Evolutionary conservation across 768 basidiomycete species (phyloP).

Genomic region (Xerocomellus amylosporus): DNA sequence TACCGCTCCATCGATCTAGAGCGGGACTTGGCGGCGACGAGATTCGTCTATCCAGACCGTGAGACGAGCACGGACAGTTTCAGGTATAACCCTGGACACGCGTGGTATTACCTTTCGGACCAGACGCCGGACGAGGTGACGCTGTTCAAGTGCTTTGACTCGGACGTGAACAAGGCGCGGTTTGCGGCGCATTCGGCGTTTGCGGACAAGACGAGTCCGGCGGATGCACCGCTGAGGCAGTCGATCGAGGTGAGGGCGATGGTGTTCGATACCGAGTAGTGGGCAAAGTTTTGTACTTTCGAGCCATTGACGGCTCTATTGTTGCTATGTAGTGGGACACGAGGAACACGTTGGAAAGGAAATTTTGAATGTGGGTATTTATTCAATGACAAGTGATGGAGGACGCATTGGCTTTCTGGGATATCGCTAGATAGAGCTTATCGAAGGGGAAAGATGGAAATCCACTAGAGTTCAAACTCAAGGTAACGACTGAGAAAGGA

Average conservation of each 20-base stretch:
- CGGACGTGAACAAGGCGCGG: slow-evolving; percentile 34
- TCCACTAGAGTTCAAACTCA: too few relatives aligned
- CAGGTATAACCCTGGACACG: slow-evolving; percentile 33
- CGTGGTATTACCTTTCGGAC: slow-evolving; percentile 38
- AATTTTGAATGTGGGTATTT: too few relatives aligned
- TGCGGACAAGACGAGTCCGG: slow-evolving; percentile 31
- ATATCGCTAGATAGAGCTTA: too few relatives aligned
- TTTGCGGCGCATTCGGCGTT: slow-evolving; percentile 35
- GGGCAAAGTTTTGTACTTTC: background rate
- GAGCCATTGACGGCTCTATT: too few relatives aligned
- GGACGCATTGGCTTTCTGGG: too few relatives aligned
- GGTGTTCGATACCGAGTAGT: slow-evolving; percentile 36
- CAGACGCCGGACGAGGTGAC: slow-evolving; percentile 39
- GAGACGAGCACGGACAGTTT: slow-evolving; percentile 24
- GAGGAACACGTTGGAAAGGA: too few relatives aligned
- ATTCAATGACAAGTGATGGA: too few relatives aligned
- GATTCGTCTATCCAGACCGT: slow-evolving; percentile 33
- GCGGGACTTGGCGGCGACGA: slow-evolving; percentile 13
- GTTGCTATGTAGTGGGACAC: too few relatives aligned
- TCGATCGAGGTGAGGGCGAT: slow-evolving; percentile 40
- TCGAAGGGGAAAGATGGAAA: too few relatives aligned
- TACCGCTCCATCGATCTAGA: background rate
- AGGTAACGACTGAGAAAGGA: too few relatives aligned
- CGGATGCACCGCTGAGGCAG: slow-evolving; percentile 34
- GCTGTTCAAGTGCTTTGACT: slow-evolving; percentile 44